phyloP scores from a whole-genome alignment of 345 rosid species.

The Syzygium aqueum region DNA sequence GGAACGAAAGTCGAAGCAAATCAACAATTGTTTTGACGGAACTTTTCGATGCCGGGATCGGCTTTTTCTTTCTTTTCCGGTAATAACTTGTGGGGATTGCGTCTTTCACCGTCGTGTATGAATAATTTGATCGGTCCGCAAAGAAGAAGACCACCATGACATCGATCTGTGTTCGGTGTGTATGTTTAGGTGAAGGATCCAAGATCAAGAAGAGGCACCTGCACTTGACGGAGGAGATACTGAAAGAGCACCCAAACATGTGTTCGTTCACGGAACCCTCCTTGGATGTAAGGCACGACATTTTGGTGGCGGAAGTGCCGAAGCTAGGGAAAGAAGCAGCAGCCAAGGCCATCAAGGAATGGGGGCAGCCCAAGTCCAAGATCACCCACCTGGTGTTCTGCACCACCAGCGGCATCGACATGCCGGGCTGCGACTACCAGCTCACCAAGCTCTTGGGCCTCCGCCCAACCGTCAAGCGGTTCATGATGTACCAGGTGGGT shows the following conservation, averaged over 20 bases:
- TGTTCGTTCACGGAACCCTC: slow-evolving; percentile 64
- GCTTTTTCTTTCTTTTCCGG: not conserved
- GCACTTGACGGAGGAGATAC: slow-evolving; percentile 45
- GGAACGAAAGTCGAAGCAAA: not conserved
- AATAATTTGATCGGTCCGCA: not conserved
- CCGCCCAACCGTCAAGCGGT: slow-evolving; percentile 38
- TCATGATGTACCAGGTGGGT: slow-evolving; percentile 55
- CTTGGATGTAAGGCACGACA: slow-evolving; percentile 55
- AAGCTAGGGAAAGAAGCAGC: slow-evolving; percentile 77
- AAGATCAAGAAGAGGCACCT: slow-evolving; percentile 36
- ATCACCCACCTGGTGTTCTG: slow-evolving; percentile 50
- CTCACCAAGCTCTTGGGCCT: slow-evolving; percentile 52
- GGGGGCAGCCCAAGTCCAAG: slow-evolving; percentile 53
- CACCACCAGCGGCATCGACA: slow-evolving; percentile 34
- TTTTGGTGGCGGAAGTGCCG: slow-evolving; percentile 60
- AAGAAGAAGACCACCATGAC: not conserved
- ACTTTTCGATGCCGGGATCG: not conserved
- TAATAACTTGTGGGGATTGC: not conserved
- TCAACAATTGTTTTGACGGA: not conserved
- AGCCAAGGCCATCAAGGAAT: slow-evolving; percentile 51
- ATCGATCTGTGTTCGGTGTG: not conserved
- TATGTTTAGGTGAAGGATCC: slow-evolving; percentile 33
- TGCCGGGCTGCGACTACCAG: slow-evolving; percentile 56
- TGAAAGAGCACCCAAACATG: slow-evolving; percentile 43
- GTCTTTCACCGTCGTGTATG: not conserved